phyloP scores from a whole-genome alignment of 371 early-diverging fungal genomes.

The Chytridium lagenaria region DNA sequence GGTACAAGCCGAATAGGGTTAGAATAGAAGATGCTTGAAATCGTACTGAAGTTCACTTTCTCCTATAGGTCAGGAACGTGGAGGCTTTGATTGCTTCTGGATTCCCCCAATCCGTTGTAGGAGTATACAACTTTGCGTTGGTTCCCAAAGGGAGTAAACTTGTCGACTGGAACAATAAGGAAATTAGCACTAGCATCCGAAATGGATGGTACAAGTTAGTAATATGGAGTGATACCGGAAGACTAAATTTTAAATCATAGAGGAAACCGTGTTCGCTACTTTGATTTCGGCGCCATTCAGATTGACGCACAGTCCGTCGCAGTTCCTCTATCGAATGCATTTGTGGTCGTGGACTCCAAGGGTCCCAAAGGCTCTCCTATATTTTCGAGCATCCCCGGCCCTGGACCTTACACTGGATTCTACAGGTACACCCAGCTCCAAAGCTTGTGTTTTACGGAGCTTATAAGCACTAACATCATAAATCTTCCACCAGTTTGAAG shows the following conservation, averaged over 20 bases:
- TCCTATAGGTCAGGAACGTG: neutral
- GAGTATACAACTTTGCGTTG: slow-evolving; percentile 9
- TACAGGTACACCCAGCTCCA: neutral
- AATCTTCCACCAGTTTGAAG: slow-evolving; percentile 2
- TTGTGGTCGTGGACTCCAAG: neutral
- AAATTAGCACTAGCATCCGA: neutral
- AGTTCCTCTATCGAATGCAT: neutral
- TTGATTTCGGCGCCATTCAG: slow-evolving; percentile 4
- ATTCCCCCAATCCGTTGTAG: neutral
- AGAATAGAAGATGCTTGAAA: neutral
- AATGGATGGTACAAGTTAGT: slow-evolving; percentile 4
- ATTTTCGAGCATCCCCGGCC: neutral
- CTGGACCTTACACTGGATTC: neutral
- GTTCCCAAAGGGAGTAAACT: slow-evolving; percentile 3
- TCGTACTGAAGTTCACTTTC: too few relatives aligned
- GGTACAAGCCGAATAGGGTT: neutral
- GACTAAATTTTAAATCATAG: neutral
- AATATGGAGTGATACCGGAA: too few relatives aligned
- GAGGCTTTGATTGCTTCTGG: neutral
- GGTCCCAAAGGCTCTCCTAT: neutral
- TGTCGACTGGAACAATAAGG: neutral
- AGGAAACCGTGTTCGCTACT: slow-evolving; percentile 2
- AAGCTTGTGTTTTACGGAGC: too few relatives aligned
- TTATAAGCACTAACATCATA: too few relatives aligned
- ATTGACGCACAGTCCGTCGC: neutral